A percentile compares a stretch with the other conserved stretches of the same genome.
These are phyloP conservation scores for Aspergillus ostianus DNA, from an alignment of 495 filamentous ascomycete genomes.

Conservation along the genomic window DNA sequence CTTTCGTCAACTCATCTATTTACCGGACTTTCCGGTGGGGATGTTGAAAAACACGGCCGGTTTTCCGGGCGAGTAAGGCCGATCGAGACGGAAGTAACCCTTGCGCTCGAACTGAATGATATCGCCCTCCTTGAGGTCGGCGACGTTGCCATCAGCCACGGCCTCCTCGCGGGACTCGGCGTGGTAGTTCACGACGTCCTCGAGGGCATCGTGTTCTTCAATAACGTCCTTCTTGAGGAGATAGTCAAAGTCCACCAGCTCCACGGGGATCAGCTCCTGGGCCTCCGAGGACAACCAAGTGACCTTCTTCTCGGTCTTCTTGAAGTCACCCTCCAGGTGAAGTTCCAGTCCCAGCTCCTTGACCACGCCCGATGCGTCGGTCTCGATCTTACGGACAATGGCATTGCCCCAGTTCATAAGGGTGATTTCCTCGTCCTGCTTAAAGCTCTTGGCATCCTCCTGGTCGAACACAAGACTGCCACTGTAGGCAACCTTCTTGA, in stretches of 20 bases:
- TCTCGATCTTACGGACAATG: conserved; percentile 70
- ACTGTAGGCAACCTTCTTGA: conserved; percentile 79
- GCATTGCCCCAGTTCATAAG: conserved; percentile 97
- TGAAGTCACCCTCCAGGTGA: conserved; percentile 84
- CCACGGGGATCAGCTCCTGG: conserved; percentile 74
- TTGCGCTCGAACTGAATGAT: conserved; percentile 94
- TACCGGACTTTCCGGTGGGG: conserved; percentile 63
- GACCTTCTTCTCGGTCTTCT: conserved; percentile 92
- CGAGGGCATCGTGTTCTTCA: conserved; percentile 74
- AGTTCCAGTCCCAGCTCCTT: conserved; percentile 72
- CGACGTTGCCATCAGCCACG: conserved; percentile 77
- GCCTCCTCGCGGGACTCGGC: conserved; percentile 76
- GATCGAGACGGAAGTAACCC: conserved; percentile 83
- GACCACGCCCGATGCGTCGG: conserved; percentile 56
- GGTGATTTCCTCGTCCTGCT: conserved; percentile 85
- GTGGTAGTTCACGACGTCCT: conserved; percentile 72
- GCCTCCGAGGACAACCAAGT: conserved; percentile 76
- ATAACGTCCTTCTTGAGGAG: conserved; percentile 90
- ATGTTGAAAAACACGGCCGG: conserved; percentile 77
- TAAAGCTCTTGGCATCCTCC: conserved; percentile 77
- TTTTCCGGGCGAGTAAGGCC: conserved; percentile 53
- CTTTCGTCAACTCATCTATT: conserved; percentile 24
- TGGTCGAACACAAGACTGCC: conserved; percentile 76
- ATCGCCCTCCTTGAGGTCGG: conserved; percentile 71
- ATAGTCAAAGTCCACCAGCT: conserved; percentile 89